Base-by-base conservation (phyloP, 768 basidiomycete species). In the Psilocybe subaeruginosa region DNA sequence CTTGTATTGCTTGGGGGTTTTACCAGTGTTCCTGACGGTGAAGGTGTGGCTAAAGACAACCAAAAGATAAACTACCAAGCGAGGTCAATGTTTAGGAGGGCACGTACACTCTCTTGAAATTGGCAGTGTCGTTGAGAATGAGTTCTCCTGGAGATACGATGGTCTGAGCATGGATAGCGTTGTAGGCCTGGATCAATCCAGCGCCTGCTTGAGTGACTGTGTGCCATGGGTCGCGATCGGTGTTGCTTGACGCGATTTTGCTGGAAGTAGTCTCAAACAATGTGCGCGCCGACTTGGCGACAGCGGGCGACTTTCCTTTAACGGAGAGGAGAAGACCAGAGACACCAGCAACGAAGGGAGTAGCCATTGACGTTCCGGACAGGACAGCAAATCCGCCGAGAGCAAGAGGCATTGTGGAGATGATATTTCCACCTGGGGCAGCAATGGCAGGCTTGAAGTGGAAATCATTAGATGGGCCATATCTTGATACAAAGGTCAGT, bases 381-480 rank as follows among this genome's bases (percentile, higher is more conserved):
- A 70, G 62, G 48, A 80, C 70, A 1, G 69, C 78, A 55, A 70
- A 83, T 1, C 75, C 70, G 19, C 72, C 70, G 8, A 77, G 69
- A 19, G 63, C 62, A 30, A 68, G 48, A 2, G 80, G 81, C 50
- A 76, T 70, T 8, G 82, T 82, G 0, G 80, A 81, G 16, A 82
- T 69, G 52, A 83, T 81, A 67, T 78, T 77, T 8, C 80, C 81
- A 23, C 83, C 83, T 0, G 82, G 82, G 1, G 82, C 80, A 27
- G 82, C 72, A 48, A 85, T 63, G 4, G 80, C 76, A 16, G 82
- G 81, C 58, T 82, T 81, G 74, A 82, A 81, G 73, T 73, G 79
- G 64, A 86, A 76, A 65, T 89, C 86, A 66, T 86, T 82, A 4
- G 84, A 79, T 2, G 87, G 87, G 1, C 88, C 88, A 58, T 82